These are phyloP conservation scores for Kazachstania psychrophila DNA, from an alignment of 805 yeast genomes.

Conservation along the genomic window DNA sequence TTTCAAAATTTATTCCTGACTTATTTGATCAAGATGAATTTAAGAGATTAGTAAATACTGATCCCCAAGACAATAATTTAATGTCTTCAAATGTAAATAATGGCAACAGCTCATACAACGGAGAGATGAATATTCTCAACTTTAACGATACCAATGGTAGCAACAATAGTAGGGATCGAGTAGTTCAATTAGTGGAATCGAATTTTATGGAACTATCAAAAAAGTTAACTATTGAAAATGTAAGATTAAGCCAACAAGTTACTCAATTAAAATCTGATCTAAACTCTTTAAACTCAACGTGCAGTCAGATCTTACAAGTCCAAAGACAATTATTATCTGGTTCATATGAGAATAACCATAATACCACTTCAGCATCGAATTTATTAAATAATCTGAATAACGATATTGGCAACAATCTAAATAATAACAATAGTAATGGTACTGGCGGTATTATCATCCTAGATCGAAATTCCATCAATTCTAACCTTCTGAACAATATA, in stretches of 20 bases:
- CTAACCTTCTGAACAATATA: slow-evolving; percentile 13
- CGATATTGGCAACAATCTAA: neutral
- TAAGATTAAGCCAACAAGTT: slow-evolving; percentile 25
- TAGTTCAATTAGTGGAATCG: slow-evolving; percentile 9
- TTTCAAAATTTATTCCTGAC: slow-evolving; percentile 25
- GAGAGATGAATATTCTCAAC: neutral
- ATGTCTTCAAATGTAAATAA: neutral
- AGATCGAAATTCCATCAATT: slow-evolving; percentile 19
- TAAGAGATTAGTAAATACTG: slow-evolving; percentile 2
- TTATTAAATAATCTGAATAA: neutral
- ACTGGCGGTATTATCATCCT: slow-evolving; percentile 14
- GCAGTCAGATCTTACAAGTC: slow-evolving; percentile 22
- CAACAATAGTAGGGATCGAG: neutral
- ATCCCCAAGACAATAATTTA: neutral
- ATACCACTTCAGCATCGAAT: neutral
- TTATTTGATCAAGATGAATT: slow-evolving; percentile 20
- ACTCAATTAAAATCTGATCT: slow-evolving; percentile 22
- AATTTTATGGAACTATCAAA: slow-evolving; percentile 22
- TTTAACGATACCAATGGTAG: neutral
- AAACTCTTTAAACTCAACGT: slow-evolving; percentile 17
- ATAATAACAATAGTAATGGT: neutral
- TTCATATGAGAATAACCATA: slow-evolving; percentile 2
- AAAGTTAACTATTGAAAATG: slow-evolving; percentile 25
- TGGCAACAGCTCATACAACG: neutral
- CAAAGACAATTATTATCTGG: slow-evolving; percentile 17